Percentiles rank a stretch among this genome's conserved stretches.
Evolutionary conservation across 768 basidiomycete genomes (phyloP).

Genomic region (Mycena latifolia): DNA sequence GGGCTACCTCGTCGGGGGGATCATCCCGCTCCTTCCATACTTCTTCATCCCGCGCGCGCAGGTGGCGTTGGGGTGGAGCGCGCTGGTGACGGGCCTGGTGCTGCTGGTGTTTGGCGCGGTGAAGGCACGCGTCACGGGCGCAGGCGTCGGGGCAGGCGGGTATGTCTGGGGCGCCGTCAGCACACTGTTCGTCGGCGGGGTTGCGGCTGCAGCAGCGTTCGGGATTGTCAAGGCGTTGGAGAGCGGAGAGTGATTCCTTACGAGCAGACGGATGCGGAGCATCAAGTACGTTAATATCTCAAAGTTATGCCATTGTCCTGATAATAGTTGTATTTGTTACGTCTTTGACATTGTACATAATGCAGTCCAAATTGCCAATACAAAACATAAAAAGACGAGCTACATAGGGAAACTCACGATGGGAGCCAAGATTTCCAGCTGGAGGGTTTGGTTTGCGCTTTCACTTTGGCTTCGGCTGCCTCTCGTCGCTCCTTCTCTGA

Average conservation of each 20-base stretch:
- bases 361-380: no score
- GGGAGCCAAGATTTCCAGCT: slow-evolving; percentile 27
- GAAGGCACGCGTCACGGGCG: slow-evolving; percentile 91
- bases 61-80: slow-evolving; percentile 78
- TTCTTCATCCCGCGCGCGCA: slow-evolving; percentile 86
- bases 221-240: slow-evolving; percentile 65
- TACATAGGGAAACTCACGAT: no score
- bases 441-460: slow-evolving; percentile 7
- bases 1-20: slow-evolving; percentile 93
- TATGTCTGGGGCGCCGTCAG: slow-evolving; percentile 91
- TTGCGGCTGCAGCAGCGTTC: slow-evolving; percentile 81
- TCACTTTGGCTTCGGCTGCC: slow-evolving; percentile 29
- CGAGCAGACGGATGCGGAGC: no score
- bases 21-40: slow-evolving; percentile 93
- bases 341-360: no score
- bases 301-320: no score
- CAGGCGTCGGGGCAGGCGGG: slow-evolving; percentile 70
- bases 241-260: slow-evolving; percentile 40
- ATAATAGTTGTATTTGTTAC: no score
- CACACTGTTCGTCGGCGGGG: slow-evolving; percentile 90
- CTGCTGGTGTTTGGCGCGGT: slow-evolving; percentile 92
- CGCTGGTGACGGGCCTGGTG: slow-evolving; percentile 84
- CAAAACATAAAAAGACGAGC: no score
- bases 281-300: no score
- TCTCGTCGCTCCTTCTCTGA: slow-evolving; percentile 33